These are phyloP conservation scores for Penicillium odoratum DNA, from an alignment of 495 filamentous ascomycete genomes.

Conservation along the genomic window DNA sequence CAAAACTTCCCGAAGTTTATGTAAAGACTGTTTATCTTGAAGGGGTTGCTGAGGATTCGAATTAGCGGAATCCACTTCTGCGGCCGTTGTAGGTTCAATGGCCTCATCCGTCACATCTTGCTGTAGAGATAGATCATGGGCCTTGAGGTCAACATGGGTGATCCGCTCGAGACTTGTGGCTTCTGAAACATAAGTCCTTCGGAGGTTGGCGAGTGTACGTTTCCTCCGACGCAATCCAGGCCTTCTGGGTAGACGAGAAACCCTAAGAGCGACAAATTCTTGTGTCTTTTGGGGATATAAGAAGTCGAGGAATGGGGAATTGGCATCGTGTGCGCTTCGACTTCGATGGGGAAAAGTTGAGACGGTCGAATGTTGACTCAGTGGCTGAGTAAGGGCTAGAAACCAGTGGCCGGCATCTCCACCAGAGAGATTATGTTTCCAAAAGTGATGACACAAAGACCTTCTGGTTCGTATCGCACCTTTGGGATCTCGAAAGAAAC, in stretches of 20 bases:
- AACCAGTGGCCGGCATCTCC: slow-evolving; percentile 56
- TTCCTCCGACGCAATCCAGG: slow-evolving; percentile 33
- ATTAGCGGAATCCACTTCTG: background rate
- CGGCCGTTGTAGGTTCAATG: background rate
- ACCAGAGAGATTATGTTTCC: slow-evolving; percentile 61
- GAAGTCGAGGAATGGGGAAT: slow-evolving; percentile 40
- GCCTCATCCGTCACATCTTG: background rate
- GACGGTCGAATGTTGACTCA: slow-evolving; percentile 21
- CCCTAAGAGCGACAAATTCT: slow-evolving; percentile 21
- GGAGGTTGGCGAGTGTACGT: slow-evolving; percentile 19
- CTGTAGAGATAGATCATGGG: background rate
- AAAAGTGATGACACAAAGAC: slow-evolving; percentile 64
- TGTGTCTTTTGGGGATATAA: slow-evolving; percentile 38
- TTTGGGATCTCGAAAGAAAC: slow-evolving; percentile 59
- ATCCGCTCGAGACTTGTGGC: slow-evolving; percentile 15
- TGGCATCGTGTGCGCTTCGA: slow-evolving; percentile 19
- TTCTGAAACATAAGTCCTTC: slow-evolving; percentile 34
- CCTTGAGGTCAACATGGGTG: background rate
- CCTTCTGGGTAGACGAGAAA: slow-evolving; percentile 27
- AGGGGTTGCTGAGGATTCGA: background rate
- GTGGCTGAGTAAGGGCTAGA: slow-evolving; percentile 32
- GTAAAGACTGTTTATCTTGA: background rate
- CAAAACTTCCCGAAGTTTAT: slow-evolving; percentile 11
- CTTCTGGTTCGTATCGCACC: slow-evolving; percentile 57
- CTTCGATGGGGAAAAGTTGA: slow-evolving; percentile 12